Evolutionary conservation across 225 moss, liverwort and hornwort genomes (phyloP).

Genomic region (Takakia lepidozioides): DNA sequence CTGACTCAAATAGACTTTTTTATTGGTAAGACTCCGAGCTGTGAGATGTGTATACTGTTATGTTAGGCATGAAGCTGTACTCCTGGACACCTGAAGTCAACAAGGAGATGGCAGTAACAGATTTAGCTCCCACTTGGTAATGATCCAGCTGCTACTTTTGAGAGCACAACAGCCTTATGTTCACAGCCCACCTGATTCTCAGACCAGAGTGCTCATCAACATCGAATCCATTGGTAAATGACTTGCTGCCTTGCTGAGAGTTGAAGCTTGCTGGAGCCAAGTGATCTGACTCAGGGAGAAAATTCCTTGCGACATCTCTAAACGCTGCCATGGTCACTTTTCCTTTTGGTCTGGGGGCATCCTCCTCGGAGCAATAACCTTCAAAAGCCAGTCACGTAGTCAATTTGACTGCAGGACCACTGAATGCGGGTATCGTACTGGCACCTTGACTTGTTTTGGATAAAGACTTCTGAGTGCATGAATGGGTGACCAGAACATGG

Average conservation of each 20-base stretch:
- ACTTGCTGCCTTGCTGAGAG: conserved; percentile 8
- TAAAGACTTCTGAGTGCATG: background rate
- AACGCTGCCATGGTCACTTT: conserved; percentile 75
- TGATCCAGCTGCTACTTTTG: background rate
- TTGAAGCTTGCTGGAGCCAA: conserved; percentile 9
- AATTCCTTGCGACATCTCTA: conserved; percentile 53
- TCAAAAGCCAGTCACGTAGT: background rate
- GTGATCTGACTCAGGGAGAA: conserved; percentile 19
- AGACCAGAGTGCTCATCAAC: conserved; percentile 67
- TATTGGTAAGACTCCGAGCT: too few relatives aligned
- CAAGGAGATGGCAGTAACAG: too few relatives aligned
- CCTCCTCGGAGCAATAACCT: conserved; percentile 79
- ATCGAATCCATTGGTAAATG: conserved; percentile 26
- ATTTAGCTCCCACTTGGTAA: background rate
- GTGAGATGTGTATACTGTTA: background rate
- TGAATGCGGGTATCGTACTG: background rate
- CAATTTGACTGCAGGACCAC: too few relatives aligned
- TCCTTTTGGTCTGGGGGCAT: conserved; percentile 23
- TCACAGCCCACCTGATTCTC: conserved; percentile 58
- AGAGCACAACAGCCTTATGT: background rate
- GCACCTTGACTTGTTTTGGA: background rate
- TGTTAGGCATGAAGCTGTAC: background rate
- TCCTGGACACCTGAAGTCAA: too few relatives aligned
- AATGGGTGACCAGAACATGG: too few relatives aligned
- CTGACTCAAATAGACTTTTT: too few relatives aligned